These are phyloP conservation scores for Scortechinia acanthostroma DNA, from an alignment of 2,329 filamentous ascomycete genomes.

Conservation along the genomic window DNA sequence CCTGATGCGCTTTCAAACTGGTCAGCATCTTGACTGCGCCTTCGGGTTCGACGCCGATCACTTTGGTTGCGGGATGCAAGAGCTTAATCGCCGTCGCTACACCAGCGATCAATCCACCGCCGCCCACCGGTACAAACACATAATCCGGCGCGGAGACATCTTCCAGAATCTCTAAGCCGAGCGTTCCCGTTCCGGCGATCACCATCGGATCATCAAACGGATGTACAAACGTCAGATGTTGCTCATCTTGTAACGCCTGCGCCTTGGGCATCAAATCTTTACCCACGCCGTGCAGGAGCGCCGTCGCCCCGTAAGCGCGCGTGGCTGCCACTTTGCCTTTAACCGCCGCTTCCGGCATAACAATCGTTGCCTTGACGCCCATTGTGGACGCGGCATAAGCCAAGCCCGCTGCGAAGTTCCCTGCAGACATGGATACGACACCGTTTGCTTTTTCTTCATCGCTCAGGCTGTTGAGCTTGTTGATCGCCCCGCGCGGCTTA, in stretches of 20 bases:
- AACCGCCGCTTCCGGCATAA: slow-evolving; percentile 83
- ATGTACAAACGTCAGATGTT: slow-evolving; percentile 73
- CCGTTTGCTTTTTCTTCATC: not conserved
- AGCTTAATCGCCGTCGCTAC: no score
- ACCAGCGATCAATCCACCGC: no score
- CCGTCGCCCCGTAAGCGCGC: slow-evolving; percentile 65
- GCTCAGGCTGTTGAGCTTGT: no score
- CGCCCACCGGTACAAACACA: no score
- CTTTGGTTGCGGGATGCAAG: no score
- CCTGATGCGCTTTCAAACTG: no score
- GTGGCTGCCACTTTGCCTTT: slow-evolving; percentile 85
- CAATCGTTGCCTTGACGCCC: slow-evolving; percentile 73
- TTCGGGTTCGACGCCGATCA: no score
- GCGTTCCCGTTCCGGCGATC: slow-evolving; percentile 86
- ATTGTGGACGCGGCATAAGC: slow-evolving; percentile 73
- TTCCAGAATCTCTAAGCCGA: slow-evolving; percentile 70
- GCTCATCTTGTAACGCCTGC: slow-evolving; percentile 67
- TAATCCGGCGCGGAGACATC: no score
- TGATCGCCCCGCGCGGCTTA: no score
- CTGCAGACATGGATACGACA: no score
- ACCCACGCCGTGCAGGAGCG: slow-evolving; percentile 81
- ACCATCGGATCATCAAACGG: slow-evolving; percentile 91
- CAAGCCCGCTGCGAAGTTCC: slow-evolving; percentile 90
- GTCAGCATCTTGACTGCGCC: no score
- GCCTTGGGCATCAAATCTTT: slow-evolving; percentile 73